phyloP scores from a whole-genome alignment of 352 stramenopile species.

The Globisporangium polare region DNA sequence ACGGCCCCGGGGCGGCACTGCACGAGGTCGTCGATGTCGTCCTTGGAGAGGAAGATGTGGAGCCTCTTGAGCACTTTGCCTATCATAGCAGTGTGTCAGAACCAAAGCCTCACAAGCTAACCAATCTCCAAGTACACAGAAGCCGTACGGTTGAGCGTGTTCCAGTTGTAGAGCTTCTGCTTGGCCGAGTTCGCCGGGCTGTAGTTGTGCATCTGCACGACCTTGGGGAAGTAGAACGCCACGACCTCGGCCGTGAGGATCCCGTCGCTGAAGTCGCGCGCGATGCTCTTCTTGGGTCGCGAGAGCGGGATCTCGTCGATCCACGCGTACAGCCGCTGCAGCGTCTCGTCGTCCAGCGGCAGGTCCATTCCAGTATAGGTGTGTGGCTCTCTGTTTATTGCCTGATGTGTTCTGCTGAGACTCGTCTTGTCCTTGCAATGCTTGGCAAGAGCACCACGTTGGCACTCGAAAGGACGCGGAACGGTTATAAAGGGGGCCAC shows the following conservation, averaged over 20 bases:
- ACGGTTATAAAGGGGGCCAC: slow-evolving; percentile 10
- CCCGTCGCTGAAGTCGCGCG: slow-evolving; percentile 94
- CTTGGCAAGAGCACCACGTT: not conserved
- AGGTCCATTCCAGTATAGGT: slow-evolving; percentile 34
- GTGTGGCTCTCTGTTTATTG: not conserved
- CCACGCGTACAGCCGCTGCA: slow-evolving; percentile 94
- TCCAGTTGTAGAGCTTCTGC: slow-evolving; percentile 97
- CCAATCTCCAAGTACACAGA: slow-evolving; percentile 5
- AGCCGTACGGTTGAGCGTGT: slow-evolving; percentile 88
- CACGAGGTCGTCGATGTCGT: slow-evolving; percentile 91
- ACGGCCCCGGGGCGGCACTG: slow-evolving; percentile 86
- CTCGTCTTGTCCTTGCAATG: not conserved
- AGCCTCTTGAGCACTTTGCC: slow-evolving; percentile 86
- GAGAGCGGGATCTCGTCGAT: slow-evolving; percentile 94
- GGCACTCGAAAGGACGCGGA: slow-evolving; percentile 26
- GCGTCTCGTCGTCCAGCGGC: slow-evolving; percentile 83
- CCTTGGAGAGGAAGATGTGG: slow-evolving; percentile 75
- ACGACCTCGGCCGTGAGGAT: slow-evolving; percentile 90
- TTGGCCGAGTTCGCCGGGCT: slow-evolving; percentile 87
- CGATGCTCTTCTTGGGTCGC: slow-evolving; percentile 94
- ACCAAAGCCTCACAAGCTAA: not conserved
- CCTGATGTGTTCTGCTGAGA: not conserved
- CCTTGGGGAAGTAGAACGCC: slow-evolving; percentile 92
- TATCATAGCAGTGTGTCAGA: slow-evolving; percentile 19
- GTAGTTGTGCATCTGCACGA: slow-evolving; percentile 97